Percentiles rank a stretch among this genome's conserved stretches.
These are phyloP conservation scores for Mucor circinelloides DNA, from an alignment of 371 early-diverging fungal genomes.

Conservation along the genomic window DNA sequence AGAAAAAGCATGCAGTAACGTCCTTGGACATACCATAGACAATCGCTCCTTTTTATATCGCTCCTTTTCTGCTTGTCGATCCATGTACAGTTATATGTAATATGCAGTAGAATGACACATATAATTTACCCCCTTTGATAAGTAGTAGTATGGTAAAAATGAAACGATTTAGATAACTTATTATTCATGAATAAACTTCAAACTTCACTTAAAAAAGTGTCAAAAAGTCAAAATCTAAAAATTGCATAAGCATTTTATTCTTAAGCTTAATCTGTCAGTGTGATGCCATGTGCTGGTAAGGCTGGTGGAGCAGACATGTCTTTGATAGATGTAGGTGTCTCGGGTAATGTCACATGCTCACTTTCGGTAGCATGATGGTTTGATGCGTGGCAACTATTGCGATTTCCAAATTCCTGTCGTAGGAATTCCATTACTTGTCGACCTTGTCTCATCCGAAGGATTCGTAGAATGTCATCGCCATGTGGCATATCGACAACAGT, in stretches of 20 bases:
- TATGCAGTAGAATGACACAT: neutral
- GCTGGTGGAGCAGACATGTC: neutral
- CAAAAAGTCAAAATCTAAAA: neutral
- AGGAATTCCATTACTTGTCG: constrained; percentile 37
- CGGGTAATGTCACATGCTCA: neutral
- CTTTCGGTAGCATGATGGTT: neutral
- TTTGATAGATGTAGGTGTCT: neutral
- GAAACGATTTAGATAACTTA: neutral
- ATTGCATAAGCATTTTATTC: neutral
- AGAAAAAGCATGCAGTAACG: constrained; percentile 26
- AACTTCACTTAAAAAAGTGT: neutral
- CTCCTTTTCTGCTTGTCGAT: neutral
- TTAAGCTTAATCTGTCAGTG: neutral
- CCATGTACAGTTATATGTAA: neutral
- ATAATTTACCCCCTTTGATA: neutral
- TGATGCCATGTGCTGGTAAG: neutral
- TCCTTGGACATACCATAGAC: neutral
- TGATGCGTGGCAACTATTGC: constrained; percentile 12
- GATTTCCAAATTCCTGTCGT: constrained; percentile 22
- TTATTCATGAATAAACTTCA: neutral
- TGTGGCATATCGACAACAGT: constrained; percentile 29
- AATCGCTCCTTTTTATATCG: neutral
- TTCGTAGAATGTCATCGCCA: constrained; percentile 43
- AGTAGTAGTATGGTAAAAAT: too few species aligned
- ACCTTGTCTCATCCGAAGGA: constrained; percentile 44